Evolutionary conservation across 805 yeast genomes (phyloP), one percentile per base, ranked within the genome.

Genomic region (Vanderwaltozyma verrucispora): DNA sequence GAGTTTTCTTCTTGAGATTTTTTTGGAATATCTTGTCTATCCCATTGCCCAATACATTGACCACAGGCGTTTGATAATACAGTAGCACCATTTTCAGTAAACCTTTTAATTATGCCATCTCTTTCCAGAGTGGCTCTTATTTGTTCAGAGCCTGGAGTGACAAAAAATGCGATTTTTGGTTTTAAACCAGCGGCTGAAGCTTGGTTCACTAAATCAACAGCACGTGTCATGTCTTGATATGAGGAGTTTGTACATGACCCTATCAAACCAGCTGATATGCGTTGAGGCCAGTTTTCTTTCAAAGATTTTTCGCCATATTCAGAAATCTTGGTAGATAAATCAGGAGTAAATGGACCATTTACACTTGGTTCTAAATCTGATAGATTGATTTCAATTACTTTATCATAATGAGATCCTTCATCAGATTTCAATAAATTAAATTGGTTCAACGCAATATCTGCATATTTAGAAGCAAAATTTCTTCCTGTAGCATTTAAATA

Each of bases 1-100:
- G 97, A 84, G 64, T 87, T 88, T 52, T 71, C 70, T 46, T 79
- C 86, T 37, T 69, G 68, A 6, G 80, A 72, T 21, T 71, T 67
- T 59, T 77, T 76, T 33, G 74, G 62, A 31, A 83, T 74, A 58
- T 84, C 94, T 47, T 74, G 71, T 70, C 97, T 82, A 62, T 92
- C 96, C 98, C 98, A 89, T 71, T 89, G 98, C 41, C 98, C 98
- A 59, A 89, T 89, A 71, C 98, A 89, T 56, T 97, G 98, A 50
- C 98, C 98, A 73, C 98, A 89, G 16, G 98, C 98, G 62, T 89
- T 89, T 38, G 97, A 96, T 51, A 89, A 72, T 32, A 89, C 95
- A 42, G 75, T 72, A 50, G 95, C 98, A 43, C 97, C 97, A 53
- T 78, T 80, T 38, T 80, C 76, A 61, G 80, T 78, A 61, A 89